Conservation (phyloP, 768 basidiomycete species). For the Crepidotus variabilis region DNA sequence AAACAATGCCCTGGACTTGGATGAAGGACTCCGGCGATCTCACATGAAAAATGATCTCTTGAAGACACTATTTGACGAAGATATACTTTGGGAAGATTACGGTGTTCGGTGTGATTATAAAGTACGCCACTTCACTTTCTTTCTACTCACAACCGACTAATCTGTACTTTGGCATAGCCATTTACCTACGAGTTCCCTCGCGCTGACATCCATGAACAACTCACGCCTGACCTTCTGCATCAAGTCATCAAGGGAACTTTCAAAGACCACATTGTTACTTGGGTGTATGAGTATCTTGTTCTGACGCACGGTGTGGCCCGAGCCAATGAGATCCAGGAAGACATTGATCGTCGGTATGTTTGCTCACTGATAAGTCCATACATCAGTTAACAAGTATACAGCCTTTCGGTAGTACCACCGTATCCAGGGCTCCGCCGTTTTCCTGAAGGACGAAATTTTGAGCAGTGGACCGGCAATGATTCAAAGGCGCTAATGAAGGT, state of each 20-base stretch:
- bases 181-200: conserved; percentile 1
- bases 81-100: background rate
- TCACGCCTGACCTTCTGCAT: conserved; percentile 1
- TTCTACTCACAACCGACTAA: background rate
- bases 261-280: conserved; percentile 6
- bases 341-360: conserved; percentile 6
- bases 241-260: conserved; percentile 5
- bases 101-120: background rate
- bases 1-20: background rate
- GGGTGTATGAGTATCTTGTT: conserved; percentile 4
- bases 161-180: background rate
- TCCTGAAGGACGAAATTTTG: conserved; percentile 3
- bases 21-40: background rate
- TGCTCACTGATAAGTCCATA: too few relatives aligned
- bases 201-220: background rate
- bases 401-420: background rate
- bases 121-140: background rate
- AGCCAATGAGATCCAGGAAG: background rate
- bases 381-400: too few relatives aligned
- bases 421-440: conserved; percentile 5
- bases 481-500: conserved; percentile 9
- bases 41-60: background rate
- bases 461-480: conserved; percentile 9
- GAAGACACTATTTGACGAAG: background rate
- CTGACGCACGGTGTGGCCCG: too few relatives aligned